Conservation (phyloP, 164 flowering plant genomes). For the Dillenia suffruticosa region DNA sequence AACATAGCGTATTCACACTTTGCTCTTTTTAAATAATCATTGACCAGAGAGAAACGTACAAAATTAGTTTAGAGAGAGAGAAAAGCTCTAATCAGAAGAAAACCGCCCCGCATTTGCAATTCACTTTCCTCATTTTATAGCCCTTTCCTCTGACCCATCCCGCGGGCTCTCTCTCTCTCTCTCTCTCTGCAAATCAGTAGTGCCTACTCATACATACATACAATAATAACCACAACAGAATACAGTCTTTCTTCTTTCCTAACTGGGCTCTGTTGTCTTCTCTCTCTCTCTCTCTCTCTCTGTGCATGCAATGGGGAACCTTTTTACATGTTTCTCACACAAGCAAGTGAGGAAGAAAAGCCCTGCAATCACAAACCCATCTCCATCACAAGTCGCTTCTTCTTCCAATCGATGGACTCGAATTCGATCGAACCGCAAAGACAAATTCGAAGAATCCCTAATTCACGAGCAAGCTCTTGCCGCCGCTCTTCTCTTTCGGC, state of each 20-base stretch:
- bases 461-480: slow-evolving; percentile 70
- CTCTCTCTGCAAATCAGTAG: background rate
- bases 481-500: slow-evolving; percentile 59
- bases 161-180: background rate
- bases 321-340: slow-evolving; percentile 44
- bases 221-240: background rate
- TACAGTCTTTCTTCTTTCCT: background rate
- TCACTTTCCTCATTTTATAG: too few relatives aligned
- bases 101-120: too few relatives aligned
- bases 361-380: slow-evolving; percentile 20
- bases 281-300: slow-evolving; percentile 1
- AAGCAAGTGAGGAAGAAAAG: slow-evolving; percentile 26
- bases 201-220: background rate
- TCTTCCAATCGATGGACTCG: slow-evolving; percentile 55
- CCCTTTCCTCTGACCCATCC: background rate
- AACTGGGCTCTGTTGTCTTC: slow-evolving; percentile 1
- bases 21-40: too few relatives aligned
- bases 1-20: too few relatives aligned
- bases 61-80: too few relatives aligned
- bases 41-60: too few relatives aligned
- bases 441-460: slow-evolving; percentile 46
- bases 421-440: slow-evolving; percentile 46
- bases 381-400: slow-evolving; percentile 10
- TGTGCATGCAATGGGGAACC: slow-evolving; percentile 43
- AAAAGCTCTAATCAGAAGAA: too few relatives aligned